phyloP scores from a whole-genome alignment of 306 rosid genomes.

The Astragalus membranaceus region DNA sequence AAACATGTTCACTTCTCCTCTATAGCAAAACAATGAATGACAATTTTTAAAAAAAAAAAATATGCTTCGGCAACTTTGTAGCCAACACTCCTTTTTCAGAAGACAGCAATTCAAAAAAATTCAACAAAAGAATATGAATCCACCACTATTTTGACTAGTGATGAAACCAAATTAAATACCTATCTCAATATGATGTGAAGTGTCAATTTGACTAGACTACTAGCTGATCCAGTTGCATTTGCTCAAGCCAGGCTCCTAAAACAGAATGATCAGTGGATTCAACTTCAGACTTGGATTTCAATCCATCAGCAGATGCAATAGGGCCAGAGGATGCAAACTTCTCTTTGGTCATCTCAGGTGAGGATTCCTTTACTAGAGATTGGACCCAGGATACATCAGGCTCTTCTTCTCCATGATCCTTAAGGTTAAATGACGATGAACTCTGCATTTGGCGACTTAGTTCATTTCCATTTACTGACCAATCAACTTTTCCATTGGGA shows the following conservation, averaged over 20 bases:
- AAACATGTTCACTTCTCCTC: slow-evolving; percentile 25
- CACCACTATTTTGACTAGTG: background rate
- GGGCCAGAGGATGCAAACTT: slow-evolving; percentile 40
- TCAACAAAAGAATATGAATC: slow-evolving; percentile 42
- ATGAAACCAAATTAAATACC: slow-evolving; percentile 25
- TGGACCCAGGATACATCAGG: slow-evolving; percentile 85
- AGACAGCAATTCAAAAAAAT: background rate
- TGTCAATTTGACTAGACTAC: slow-evolving; percentile 44
- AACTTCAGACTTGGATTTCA: slow-evolving; percentile 49
- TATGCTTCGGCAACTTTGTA: slow-evolving; percentile 11
- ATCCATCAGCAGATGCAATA: slow-evolving; percentile 47
- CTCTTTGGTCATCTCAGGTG: slow-evolving; percentile 66
- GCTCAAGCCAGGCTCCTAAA: slow-evolving; percentile 84
- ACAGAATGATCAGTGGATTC: slow-evolving; percentile 66
- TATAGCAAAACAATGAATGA: slow-evolving; percentile 39
- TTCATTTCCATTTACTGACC: slow-evolving; percentile 54
- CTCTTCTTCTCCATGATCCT: slow-evolving; percentile 69
- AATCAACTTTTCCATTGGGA: slow-evolving; percentile 61
- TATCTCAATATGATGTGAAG: slow-evolving; percentile 36
- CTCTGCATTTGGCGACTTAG: slow-evolving; percentile 24
- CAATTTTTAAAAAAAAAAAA: slow-evolving; percentile 12
- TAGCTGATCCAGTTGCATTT: slow-evolving; percentile 75
- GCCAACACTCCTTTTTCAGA: background rate
- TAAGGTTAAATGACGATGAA: slow-evolving; percentile 46
- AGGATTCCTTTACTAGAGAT: slow-evolving; percentile 71